A percentile compares a stretch with the other conserved stretches of the same genome.
Conservation (phyloP, 805 yeast genomes). For the Candida krabiensis region DNA sequence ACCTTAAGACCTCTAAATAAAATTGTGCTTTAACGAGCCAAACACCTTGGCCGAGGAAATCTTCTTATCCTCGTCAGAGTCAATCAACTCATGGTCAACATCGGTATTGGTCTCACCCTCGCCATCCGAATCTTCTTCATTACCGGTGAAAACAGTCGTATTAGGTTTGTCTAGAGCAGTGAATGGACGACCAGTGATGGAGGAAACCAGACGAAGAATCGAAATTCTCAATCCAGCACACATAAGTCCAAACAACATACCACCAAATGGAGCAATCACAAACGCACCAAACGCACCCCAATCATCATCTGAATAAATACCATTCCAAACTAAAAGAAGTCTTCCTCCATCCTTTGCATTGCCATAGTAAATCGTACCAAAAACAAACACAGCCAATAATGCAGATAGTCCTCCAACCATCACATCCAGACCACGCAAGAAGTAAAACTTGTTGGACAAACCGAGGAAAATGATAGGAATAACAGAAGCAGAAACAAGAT, state of each 20-base stretch:
- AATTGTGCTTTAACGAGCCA: constrained; percentile 10
- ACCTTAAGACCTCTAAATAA: constrained; percentile 7
- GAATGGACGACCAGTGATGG: constrained; percentile 38
- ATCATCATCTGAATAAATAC: constrained; percentile 71
- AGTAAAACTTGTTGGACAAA: constrained; percentile 63
- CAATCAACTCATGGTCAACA: constrained; percentile 14
- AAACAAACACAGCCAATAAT: constrained; percentile 72
- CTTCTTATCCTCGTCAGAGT: constrained; percentile 10
- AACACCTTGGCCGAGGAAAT: constrained; percentile 4
- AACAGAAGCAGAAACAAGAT: constrained; percentile 81
- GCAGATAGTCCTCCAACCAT: constrained; percentile 85
- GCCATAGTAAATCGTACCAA: constrained; percentile 78
- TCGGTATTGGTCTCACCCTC: constrained; percentile 10
- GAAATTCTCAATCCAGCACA: constrained; percentile 51
- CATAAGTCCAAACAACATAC: constrained; percentile 56
- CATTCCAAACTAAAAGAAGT: constrained; percentile 72
- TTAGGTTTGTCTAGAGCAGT: constrained; percentile 46
- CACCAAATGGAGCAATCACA: constrained; percentile 85
- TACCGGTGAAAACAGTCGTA: constrained; percentile 16
- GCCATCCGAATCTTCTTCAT: constrained; percentile 11
- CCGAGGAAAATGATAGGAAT: constrained; percentile 86
- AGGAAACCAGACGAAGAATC: constrained; percentile 33
- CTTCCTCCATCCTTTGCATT: constrained; percentile 75
- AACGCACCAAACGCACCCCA: constrained; percentile 97
- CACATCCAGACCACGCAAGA: constrained; percentile 75